Evolutionary conservation across 257 asterid species (phyloP), one percentile per base, ranked within the genome.

Genomic region (Linderniella brevidens): DNA sequence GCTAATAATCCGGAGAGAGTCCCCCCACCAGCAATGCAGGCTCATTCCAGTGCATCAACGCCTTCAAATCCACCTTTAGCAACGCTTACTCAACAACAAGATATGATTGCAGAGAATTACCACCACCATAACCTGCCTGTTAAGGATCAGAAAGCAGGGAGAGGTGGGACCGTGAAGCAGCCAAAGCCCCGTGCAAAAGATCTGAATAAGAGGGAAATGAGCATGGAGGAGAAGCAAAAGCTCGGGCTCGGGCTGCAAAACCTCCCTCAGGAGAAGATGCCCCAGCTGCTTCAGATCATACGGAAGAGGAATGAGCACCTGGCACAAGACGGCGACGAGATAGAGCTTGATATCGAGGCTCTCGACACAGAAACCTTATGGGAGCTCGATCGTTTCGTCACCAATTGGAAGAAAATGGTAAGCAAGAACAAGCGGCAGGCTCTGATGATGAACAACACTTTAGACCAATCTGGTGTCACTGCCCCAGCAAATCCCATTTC

Each of bases 181-280:
- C 94, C 98, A 0, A 90, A 90, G 67, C 99, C 99, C 0, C 73
- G 86, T 62, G 99, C 99, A 0, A 90, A 75, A 75, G 96, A 85
- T 61, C 81, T 69, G 1, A 70, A 73, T 39, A 90, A 90, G 61
- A 75, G 99, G 20, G 99, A 85, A 15, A 90, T 90, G 99, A 79
- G 67, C 43, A 69, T 77, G 75, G 99, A 81, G 53, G 99, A 90
- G 66, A 90, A 90, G 72, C 94, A 85, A 54, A 90, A 81, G 68
- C 93, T 90, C 37, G 99, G 99, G 4, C 25, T 60, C 37, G 99
- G 88, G 19, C 61, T 90, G 78, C 99, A 90, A 72, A 81, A 62
- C 67, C 61, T 90, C 61, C 96, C 99, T 16, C 93, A 90, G 41
- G 99, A 90, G 52, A 90, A 90, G 45, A 90, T 90, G 99, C 99